Evolutionary conservation across 208 protist species (phyloP).

Genomic region (Wallacemonas rigidus): DNA sequence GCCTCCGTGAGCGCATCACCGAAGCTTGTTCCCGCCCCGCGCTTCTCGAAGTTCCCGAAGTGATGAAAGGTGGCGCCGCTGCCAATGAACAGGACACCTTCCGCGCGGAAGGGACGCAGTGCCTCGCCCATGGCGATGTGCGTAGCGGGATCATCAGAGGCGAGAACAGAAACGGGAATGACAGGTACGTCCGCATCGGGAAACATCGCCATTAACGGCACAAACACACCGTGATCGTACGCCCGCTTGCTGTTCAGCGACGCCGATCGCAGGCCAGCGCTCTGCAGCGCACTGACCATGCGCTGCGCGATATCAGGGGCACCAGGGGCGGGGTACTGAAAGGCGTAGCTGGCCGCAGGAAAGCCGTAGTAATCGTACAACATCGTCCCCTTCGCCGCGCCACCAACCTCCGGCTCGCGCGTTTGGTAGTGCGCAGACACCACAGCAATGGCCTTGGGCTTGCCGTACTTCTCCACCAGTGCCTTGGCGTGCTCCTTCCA

Average conservation of each 20-base stretch:
- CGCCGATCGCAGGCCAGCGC: constrained; percentile 28
- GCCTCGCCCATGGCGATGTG: constrained; percentile 79
- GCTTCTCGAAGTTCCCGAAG: constrained; percentile 43
- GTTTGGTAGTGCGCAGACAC: constrained; percentile 89
- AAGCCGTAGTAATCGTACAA: constrained; percentile 93
- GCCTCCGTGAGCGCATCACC: constrained; percentile 53
- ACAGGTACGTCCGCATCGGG: constrained; percentile 87
- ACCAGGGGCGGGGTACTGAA: constrained; percentile 73
- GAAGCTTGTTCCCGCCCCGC: constrained; percentile 45
- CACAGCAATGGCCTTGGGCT: constrained; percentile 68
- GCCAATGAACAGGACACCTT: constrained; percentile 83
- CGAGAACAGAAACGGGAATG: constrained; percentile 77
- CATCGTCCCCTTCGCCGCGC: constrained; percentile 28
- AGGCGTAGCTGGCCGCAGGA: constrained; percentile 61
- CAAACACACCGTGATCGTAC: constrained; percentile 89
- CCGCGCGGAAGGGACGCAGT: constrained; percentile 56
- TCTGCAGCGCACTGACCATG: constrained; percentile 40
- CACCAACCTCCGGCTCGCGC: constrained; percentile 38
- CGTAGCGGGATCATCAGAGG: constrained; percentile 45
- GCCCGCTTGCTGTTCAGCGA: constrained; percentile 41
- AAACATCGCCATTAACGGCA: constrained; percentile 80
- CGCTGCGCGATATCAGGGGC: constrained; percentile 29
- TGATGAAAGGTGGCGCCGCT: constrained; percentile 85
- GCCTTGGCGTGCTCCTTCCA: constrained; percentile 41
- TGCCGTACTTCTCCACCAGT: constrained; percentile 32